Evolutionary conservation across 257 asterid species (phyloP).

Genomic region (Osmanthus fragrans): DNA sequence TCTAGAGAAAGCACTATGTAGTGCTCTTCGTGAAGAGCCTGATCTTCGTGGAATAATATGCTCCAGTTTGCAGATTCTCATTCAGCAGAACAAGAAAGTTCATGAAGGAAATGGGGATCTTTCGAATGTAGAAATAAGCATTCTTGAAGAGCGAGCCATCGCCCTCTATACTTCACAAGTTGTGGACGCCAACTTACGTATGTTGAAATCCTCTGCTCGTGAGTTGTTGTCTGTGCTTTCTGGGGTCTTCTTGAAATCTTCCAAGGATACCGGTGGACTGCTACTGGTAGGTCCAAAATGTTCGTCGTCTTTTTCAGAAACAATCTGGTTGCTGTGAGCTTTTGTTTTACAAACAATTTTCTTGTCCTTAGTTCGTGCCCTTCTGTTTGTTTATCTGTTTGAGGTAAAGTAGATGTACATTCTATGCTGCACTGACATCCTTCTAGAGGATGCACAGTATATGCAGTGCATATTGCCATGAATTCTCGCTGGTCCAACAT

Average conservation of each 20-base stretch:
- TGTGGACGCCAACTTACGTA: constrained; percentile 64
- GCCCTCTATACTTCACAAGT: constrained; percentile 51
- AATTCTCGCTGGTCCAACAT: neutral
- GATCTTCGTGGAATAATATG: constrained; percentile 71
- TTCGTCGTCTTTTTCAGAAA: neutral
- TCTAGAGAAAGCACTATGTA: constrained; percentile 54
- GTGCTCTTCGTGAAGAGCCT: constrained; percentile 71
- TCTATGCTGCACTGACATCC: neutral
- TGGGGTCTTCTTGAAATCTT: constrained; percentile 51
- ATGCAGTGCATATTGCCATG: neutral
- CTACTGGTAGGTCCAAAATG: constrained; percentile 54
- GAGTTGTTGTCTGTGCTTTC: constrained; percentile 58
- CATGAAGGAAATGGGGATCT: constrained; percentile 50
- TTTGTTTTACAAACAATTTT: neutral
- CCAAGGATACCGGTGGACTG: constrained; percentile 66
- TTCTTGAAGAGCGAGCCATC: constrained; percentile 56
- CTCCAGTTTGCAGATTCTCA: constrained; percentile 80
- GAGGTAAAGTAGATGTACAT: neutral
- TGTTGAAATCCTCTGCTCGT: constrained; percentile 55
- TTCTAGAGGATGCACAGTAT: neutral
- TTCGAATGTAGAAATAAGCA: constrained; percentile 36
- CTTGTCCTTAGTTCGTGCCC: neutral
- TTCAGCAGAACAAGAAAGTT: constrained; percentile 73
- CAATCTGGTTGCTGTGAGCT: neutral
- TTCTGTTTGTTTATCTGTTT: neutral